A percentile compares a stretch with the other conserved stretches of the same genome.
Evolutionary conservation across 164 flowering plant species (phyloP).

Genomic region (Nymphaea thermarum): DNA sequence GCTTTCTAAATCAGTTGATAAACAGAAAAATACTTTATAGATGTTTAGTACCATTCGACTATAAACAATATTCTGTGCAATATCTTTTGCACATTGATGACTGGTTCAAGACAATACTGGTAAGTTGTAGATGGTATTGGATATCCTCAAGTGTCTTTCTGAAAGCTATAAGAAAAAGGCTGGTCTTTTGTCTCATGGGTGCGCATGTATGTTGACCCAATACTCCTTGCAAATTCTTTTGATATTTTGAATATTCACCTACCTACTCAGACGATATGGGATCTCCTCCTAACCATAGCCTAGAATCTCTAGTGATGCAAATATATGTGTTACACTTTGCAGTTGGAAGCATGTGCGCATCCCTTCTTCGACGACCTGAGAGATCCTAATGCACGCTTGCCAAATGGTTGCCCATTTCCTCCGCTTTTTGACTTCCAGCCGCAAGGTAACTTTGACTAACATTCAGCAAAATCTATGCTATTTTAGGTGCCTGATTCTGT

Average conservation of each 20-base stretch:
- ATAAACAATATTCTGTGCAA: too few species aligned
- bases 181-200: not conserved
- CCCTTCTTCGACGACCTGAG: slow-evolving; percentile 83
- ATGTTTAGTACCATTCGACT: too few species aligned
- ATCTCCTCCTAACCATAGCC: not conserved
- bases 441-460: slow-evolving; percentile 39
- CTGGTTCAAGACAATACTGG: not conserved
- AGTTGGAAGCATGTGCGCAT: slow-evolving; percentile 95
- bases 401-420: slow-evolving; percentile 70
- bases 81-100: not conserved
- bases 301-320: not conserved
- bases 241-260: not conserved
- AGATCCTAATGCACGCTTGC: slow-evolving; percentile 57
- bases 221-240: not conserved
- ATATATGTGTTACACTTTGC: slow-evolving; percentile 3
- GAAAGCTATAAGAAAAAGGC: too few species aligned
- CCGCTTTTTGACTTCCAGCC: slow-evolving; percentile 79
- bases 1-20: too few species aligned
- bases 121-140: not conserved
- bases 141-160: not conserved
- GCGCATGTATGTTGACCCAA: not conserved
- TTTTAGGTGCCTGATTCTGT: not conserved
- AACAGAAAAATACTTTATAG: too few species aligned
- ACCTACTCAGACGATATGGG: not conserved
- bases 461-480: not conserved